These are phyloP conservation scores for Paraphaeosphaeria minitans DNA, from an alignment of 2,329 filamentous ascomycete genomes.

Conservation along the genomic window DNA sequence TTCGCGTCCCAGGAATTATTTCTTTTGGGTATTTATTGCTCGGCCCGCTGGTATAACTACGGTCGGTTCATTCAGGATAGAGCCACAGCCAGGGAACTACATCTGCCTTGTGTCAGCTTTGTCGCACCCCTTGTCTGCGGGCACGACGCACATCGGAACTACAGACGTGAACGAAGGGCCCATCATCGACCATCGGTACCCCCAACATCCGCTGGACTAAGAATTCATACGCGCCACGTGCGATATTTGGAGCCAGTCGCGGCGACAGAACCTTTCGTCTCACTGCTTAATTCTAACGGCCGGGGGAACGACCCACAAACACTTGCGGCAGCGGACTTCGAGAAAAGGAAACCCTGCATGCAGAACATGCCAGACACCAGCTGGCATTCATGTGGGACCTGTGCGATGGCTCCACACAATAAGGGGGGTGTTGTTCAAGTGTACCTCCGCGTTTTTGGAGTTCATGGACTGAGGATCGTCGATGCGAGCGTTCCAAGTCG, in stretches of 20 bases:
- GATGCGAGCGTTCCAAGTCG: conserved; percentile 13
- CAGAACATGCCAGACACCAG: conserved; percentile 17
- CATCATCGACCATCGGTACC: not conserved
- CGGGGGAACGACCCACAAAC: not conserved
- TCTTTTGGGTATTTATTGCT: conserved; percentile 3
- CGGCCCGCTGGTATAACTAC: not conserved
- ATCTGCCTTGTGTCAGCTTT: not conserved
- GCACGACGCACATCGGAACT: not conserved
- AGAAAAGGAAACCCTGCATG: conserved; percentile 20
- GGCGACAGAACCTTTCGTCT: not conserved
- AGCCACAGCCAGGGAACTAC: not conserved
- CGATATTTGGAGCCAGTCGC: not conserved
- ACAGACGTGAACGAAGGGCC: not conserved
- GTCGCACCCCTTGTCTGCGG: not conserved
- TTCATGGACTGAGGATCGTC: conserved; percentile 18
- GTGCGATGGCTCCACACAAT: conserved; percentile 27
- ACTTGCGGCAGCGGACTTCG: conserved; percentile 12
- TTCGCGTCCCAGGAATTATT: conserved; percentile 5
- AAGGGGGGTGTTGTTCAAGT: conserved; percentile 23
- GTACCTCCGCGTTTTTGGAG: conserved; percentile 23
- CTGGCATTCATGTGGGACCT: conserved; percentile 29
- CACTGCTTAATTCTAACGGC: not conserved
- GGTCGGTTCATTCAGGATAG: not conserved
- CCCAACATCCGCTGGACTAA: not conserved
- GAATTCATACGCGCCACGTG: not conserved